Evolutionary conservation across 768 basidiomycete genomes (phyloP).

Genomic region (Amanita exitialis): DNA sequence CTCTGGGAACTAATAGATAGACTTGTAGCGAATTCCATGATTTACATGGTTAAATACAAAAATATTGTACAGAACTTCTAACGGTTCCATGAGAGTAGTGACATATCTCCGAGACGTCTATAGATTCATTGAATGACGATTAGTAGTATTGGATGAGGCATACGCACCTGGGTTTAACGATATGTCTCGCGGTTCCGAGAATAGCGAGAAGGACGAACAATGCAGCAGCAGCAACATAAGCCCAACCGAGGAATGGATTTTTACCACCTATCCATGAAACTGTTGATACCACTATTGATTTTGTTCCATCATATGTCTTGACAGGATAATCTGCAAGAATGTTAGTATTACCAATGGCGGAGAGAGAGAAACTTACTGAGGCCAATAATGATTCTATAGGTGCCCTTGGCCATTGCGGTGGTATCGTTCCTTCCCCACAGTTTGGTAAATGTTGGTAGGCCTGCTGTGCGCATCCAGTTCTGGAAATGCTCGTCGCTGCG

Average conservation of each 20-base stretch:
- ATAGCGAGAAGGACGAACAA: conserved; percentile 85
- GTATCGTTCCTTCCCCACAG: conserved; percentile 88
- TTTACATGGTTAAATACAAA: not conserved
- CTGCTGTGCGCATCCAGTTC: conserved; percentile 99
- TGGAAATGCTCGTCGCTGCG: conserved; percentile 85
- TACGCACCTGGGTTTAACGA: conserved; percentile 81
- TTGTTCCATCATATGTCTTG: conserved; percentile 82
- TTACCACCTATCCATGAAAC: conserved; percentile 99
- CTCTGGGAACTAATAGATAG: not conserved
- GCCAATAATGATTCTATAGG: conserved; percentile 65
- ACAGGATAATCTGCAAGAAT: conserved; percentile 78
- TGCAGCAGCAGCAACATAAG: conserved; percentile 83
- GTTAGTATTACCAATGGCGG: conserved; percentile 7
- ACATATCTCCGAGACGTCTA: conserved; percentile 83
- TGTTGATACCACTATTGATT: conserved; percentile 93
- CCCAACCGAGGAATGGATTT: conserved; percentile 98
- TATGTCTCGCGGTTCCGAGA: conserved; percentile 82
- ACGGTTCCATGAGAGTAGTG: conserved; percentile 78
- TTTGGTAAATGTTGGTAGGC: conserved; percentile 94
- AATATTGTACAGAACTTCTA: conserved; percentile 13
- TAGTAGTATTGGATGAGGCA: not conserved
- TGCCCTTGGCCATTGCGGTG: conserved; percentile 58
- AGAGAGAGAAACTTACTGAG: conserved; percentile 54
- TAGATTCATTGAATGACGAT: conserved; percentile 8
- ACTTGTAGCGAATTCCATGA: not conserved